These are phyloP conservation scores for Cutaneotrichosporon sp. DNA, from an alignment of 1,284 basidiomycete genomes.

Conservation along the genomic window DNA sequence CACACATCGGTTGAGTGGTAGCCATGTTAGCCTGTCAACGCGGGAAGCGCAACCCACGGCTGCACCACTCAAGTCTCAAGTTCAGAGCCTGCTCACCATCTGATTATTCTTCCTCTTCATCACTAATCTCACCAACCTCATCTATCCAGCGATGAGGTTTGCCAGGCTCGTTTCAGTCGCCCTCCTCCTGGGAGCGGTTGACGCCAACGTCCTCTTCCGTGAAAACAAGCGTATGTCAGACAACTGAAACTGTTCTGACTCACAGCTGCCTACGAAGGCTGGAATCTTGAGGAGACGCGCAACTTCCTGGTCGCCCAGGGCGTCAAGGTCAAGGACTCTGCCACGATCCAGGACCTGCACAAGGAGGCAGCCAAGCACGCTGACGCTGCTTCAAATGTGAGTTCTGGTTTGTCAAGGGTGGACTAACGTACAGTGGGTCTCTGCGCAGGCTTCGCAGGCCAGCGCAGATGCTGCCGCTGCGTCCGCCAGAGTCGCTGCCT, in stretches of 20 bases:
- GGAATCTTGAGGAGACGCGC: conserved; percentile 65
- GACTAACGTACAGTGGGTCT: conserved; percentile 36
- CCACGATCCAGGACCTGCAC: conserved; percentile 50
- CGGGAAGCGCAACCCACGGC: not conserved
- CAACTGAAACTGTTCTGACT: not conserved
- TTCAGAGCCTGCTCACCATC: not conserved
- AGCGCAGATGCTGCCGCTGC: conserved; percentile 56
- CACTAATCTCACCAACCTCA: not conserved
- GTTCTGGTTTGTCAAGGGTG: conserved; percentile 5
- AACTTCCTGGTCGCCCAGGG: conserved; percentile 71
- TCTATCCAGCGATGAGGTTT: conserved; percentile 8
- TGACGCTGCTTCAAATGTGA: conserved; percentile 57
- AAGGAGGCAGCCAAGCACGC: conserved; percentile 57
- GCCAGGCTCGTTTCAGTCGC: conserved; percentile 29
- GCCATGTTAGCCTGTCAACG: not conserved
- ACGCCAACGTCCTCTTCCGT: conserved; percentile 46
- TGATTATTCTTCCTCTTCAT: not conserved
- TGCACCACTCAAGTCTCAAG: conserved; percentile 1
- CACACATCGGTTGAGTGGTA: not conserved
- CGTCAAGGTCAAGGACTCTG: conserved; percentile 61
- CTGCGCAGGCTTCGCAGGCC: conserved; percentile 24
- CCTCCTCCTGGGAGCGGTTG: conserved; percentile 34
- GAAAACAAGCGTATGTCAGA: conserved; percentile 45
- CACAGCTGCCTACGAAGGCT: conserved; percentile 60
- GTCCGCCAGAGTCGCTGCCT: conserved; percentile 67